Evolutionary conservation across 352 stramenopile genomes (phyloP).

Genomic region (Globisporangium recalcitrans): DNA sequence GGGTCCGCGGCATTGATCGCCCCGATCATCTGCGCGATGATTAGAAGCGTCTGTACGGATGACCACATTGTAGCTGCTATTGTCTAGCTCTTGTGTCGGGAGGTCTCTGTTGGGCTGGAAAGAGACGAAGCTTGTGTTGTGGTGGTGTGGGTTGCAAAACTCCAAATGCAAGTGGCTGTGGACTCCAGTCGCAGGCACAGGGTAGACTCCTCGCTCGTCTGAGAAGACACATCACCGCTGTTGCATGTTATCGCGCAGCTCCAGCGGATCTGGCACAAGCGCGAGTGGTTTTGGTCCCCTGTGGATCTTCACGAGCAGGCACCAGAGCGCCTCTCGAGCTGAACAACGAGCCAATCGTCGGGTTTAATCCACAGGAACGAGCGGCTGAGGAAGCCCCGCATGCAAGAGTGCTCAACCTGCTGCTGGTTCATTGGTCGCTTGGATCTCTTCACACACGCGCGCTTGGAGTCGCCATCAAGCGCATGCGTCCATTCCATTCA

Average conservation of each 20-base stretch:
- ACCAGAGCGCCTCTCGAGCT: not conserved
- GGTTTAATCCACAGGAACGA: not conserved
- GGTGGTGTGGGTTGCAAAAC: not conserved
- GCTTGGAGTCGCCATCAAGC: too few species aligned
- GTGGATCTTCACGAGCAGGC: not conserved
- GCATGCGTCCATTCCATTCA: too few species aligned
- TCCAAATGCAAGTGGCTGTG: not conserved
- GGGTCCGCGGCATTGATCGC: constrained; percentile 18
- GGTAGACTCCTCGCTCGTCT: not conserved
- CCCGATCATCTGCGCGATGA: constrained; percentile 19
- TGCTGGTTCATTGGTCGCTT: not conserved
- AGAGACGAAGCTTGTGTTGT: not conserved
- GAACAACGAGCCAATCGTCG: not conserved
- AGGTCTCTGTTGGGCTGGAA: not conserved
- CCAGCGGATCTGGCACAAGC: not conserved
- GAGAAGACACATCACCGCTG: not conserved
- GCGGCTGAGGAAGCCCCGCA: not conserved
- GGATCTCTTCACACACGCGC: too few species aligned
- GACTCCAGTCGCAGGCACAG: not conserved
- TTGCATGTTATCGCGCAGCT: not conserved
- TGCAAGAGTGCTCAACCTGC: not conserved
- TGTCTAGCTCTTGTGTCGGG: not conserved
- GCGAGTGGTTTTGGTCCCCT: not conserved
- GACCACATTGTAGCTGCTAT: not conserved
- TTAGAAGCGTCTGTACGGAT: constrained; percentile 17